Conservation (phyloP, 129 eudicot species). For the Mikania micrantha region DNA sequence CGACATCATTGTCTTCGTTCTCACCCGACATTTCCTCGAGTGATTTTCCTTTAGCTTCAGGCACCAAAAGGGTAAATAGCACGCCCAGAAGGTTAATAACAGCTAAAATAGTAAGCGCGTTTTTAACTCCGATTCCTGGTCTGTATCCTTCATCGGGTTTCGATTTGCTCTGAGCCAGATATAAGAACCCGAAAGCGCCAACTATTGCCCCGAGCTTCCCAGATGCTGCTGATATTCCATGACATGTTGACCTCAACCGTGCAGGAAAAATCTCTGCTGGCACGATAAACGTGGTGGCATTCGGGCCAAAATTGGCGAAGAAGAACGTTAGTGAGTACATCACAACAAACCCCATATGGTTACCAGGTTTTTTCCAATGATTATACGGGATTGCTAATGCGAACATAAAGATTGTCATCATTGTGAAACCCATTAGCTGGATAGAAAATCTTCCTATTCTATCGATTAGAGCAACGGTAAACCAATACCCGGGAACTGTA, state of each 20-base stretch:
- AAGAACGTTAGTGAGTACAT: conserved; percentile 69
- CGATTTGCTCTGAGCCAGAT: conserved; percentile 47
- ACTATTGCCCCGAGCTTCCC: conserved; percentile 74
- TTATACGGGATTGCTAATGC: conserved; percentile 54
- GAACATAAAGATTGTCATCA: conserved; percentile 76
- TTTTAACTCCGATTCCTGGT: conserved; percentile 54
- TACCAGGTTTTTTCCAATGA: conserved; percentile 50
- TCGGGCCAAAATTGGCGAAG: conserved; percentile 76
- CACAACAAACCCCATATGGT: conserved; percentile 54
- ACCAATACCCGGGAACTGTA: conserved; percentile 79
- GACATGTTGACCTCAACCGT: conserved; percentile 68
- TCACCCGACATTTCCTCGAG: conserved; percentile 71
- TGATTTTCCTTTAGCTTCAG: conserved; percentile 73
- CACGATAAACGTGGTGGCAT: conserved; percentile 70
- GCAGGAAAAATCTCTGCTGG: conserved; percentile 89
- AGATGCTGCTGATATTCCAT: conserved; percentile 71
- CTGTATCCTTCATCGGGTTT: conserved; percentile 49
- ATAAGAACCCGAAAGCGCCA: conserved; percentile 79
- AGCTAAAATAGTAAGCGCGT: conserved; percentile 48
- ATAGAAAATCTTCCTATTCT: conserved; percentile 48
- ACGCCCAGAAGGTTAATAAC: conserved; percentile 52
- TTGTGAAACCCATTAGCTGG: conserved; percentile 51
- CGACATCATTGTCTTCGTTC: conserved; percentile 44
- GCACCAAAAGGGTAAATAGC: conserved; percentile 62
- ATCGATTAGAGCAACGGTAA: conserved; percentile 63